Evolutionary conservation across 2,329 filamentous ascomycete genomes (phyloP), one percentile per base, ranked within the genome.

Genomic region (Curvularia verruculosa): DNA sequence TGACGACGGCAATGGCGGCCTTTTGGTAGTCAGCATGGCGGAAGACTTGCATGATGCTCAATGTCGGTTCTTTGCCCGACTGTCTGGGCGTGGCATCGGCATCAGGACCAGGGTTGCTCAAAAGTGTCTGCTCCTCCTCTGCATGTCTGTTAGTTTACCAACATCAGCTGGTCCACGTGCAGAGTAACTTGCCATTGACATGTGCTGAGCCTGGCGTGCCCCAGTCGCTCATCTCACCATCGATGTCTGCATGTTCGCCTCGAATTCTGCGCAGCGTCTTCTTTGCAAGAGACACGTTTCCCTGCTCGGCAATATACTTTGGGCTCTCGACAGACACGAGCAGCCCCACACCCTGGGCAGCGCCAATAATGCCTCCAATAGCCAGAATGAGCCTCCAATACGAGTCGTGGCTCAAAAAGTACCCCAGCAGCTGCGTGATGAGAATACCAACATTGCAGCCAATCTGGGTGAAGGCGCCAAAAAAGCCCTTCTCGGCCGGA

Each of bases 391-490:
- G 83, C 56, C 95, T 84, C 95, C 95, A 99, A 31, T 89, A 82
- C 26, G 83, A 85, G 5, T 85, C 91, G 68, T 88, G 84, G 78
- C 92, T 96, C 54, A 96, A 73, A 75, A 96, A 97, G 71, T 90
- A 95, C 0, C 95, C 95, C 34, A 98, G 79, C 0, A 88, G 83
- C 76, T 98, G 95, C 0, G 93, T 89, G 24, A 87, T 79, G 41
- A 99, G 78, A 51, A 99, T 97, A 54, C 95, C 95, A 23, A 93
- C 80, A 70, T 98, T 98, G 80, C 93, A 93, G 77, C 92, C 93
- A 70, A 98, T 88, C 74, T 99, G 94, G 0, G 95, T 98, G 77
- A 96, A 89, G 34, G 83, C 81, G 10, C 86, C 86, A 67, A 96
- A 98, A 61, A 96, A 86, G 5, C 92, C 93, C 52, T 88, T 86